phyloP scores from a whole-genome alignment of 257 asterid genomes.

The Henckelia pumila region DNA sequence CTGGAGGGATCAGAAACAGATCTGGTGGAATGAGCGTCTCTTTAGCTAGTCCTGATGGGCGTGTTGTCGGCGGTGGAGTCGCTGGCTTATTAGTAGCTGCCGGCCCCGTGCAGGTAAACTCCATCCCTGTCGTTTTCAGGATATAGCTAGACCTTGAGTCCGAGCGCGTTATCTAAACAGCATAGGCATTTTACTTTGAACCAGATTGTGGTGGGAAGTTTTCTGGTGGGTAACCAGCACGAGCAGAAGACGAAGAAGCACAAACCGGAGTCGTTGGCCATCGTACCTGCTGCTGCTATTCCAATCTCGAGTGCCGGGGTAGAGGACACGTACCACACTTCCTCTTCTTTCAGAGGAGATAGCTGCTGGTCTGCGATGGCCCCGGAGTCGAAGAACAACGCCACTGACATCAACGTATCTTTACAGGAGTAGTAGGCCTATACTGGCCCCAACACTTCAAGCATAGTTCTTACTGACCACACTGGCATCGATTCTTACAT shows the following conservation, averaged over 20 bases:
- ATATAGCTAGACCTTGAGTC: too few species aligned
- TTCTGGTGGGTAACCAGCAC: constrained; percentile 67
- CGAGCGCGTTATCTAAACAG: background rate
- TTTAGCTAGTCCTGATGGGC: constrained; percentile 57
- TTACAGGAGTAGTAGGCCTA: constrained; percentile 35
- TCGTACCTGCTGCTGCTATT: constrained; percentile 39
- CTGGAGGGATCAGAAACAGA: constrained; percentile 54
- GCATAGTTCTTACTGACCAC: constrained; percentile 32
- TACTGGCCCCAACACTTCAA: constrained; percentile 2
- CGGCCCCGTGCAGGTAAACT: constrained; percentile 45
- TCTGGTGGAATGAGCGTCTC: constrained; percentile 64
- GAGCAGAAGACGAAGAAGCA: constrained; percentile 72
- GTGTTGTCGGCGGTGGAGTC: constrained; percentile 56
- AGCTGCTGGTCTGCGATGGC: constrained; percentile 71
- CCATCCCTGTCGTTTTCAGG: too few species aligned
- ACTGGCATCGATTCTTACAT: constrained; percentile 15
- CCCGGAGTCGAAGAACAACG: constrained; percentile 47
- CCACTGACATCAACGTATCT: constrained; percentile 58
- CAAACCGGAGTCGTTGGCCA: constrained; percentile 40
- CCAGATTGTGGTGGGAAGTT: constrained; percentile 89
- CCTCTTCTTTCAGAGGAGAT: constrained; percentile 67
- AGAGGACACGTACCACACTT: constrained; percentile 46
- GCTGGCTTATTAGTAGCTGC: constrained; percentile 60
- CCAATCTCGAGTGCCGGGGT: constrained; percentile 53
- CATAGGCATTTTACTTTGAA: background rate